phyloP scores from a whole-genome alignment of 768 basidiomycete species.

The Russula griseocarnosa region DNA sequence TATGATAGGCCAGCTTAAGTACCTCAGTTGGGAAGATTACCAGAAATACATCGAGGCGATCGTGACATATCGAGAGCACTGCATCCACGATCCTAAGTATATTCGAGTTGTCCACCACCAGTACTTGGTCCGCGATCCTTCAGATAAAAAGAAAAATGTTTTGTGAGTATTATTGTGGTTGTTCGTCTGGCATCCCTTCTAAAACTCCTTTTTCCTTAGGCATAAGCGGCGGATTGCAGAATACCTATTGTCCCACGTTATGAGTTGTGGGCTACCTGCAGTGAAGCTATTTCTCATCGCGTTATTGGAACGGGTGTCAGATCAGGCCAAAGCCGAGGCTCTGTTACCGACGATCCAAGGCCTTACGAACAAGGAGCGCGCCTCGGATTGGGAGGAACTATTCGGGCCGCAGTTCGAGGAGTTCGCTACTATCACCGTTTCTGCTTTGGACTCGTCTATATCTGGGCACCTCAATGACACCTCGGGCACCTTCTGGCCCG shows the following conservation, averaged over 20 bases:
- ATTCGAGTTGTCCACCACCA: constrained; percentile 57
- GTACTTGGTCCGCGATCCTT: constrained; percentile 44
- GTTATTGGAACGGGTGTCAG: constrained; percentile 45
- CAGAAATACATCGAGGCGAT: constrained; percentile 55
- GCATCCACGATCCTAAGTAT: constrained; percentile 56
- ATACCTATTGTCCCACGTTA: constrained; percentile 76
- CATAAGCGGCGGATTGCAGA: constrained; percentile 70
- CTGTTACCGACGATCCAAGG: constrained; percentile 55
- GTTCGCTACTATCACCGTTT: constrained; percentile 37
- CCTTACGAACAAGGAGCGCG: constrained; percentile 31
- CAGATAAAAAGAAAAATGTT: constrained; percentile 52
- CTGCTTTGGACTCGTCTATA: constrained; percentile 51
- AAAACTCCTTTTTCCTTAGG: constrained; percentile 38
- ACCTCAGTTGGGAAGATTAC: constrained; percentile 61
- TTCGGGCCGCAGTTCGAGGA: constrained; percentile 40
- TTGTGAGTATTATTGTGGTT: constrained; percentile 41
- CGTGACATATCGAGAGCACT: constrained; percentile 48
- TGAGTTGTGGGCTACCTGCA: constrained; percentile 46
- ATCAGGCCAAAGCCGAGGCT: constrained; percentile 48
- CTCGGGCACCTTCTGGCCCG: constrained; percentile 46
- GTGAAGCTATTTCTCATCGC: constrained; percentile 55
- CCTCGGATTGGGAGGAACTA: constrained; percentile 23
- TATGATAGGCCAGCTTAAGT: constrained; percentile 50
- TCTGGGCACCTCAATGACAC: constrained; percentile 44
- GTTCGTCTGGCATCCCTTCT: background rate